These are phyloP conservation scores for Syzygium jambos DNA, from an alignment of 345 rosid species.

Conservation along the genomic window DNA sequence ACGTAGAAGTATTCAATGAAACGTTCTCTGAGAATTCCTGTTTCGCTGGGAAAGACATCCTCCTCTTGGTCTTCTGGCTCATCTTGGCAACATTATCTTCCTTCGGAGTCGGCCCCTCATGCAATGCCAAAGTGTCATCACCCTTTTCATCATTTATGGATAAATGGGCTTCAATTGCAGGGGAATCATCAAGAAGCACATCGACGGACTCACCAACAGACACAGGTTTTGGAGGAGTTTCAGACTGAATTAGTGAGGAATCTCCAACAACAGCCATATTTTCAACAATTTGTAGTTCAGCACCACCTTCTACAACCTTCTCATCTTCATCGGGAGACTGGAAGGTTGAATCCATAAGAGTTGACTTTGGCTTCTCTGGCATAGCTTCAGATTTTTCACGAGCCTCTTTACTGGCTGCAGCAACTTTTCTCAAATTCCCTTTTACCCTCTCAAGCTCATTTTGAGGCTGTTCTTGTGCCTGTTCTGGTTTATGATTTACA, in stretches of 20 bases:
- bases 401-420: constrained; percentile 1
- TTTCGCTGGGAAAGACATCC: constrained; percentile 7
- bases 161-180: background rate
- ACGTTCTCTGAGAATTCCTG: constrained; percentile 5
- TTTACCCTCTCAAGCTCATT: constrained; percentile 16
- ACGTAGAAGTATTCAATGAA: background rate
- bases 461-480: constrained; percentile 7
- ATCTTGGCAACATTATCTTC: constrained; percentile 1
- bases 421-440: constrained; percentile 9
- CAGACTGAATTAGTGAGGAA: background rate
- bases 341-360: background rate
- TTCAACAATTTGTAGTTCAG: background rate
- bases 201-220: background rate
- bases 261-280: background rate
- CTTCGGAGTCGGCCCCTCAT: background rate
- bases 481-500: background rate
- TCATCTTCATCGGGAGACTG: background rate
- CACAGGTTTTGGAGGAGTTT: background rate
- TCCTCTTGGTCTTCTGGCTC: constrained; percentile 7
- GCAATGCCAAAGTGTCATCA: background rate
- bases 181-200: background rate
- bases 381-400: background rate
- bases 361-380: constrained; percentile 6
- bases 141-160: background rate
- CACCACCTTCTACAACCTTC: background rate